phyloP scores from a whole-genome alignment of 2,329 filamentous ascomycete genomes.

The Cytospora piceae region DNA sequence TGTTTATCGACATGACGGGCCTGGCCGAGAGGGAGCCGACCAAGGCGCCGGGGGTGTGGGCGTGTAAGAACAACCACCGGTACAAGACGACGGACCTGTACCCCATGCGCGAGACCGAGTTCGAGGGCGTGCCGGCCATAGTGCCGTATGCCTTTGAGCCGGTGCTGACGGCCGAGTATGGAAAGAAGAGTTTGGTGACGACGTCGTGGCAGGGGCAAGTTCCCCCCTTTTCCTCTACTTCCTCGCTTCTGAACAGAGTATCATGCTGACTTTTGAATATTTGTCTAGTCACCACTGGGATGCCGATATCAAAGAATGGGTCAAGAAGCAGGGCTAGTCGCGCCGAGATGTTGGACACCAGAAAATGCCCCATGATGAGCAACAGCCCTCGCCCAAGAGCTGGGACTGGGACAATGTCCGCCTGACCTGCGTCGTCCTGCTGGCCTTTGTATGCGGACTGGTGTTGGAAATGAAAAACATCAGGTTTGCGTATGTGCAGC shows the following conservation, averaged over 20 bases:
- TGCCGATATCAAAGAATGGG: constrained; percentile 61
- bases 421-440: neutral
- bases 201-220: constrained; percentile 67
- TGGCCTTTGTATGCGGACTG: constrained; percentile 1
- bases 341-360: neutral
- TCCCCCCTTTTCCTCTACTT: constrained; percentile 15
- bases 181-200: constrained; percentile 59
- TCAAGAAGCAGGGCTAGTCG: constrained; percentile 42
- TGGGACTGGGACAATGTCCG: neutral
- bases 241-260: constrained; percentile 1
- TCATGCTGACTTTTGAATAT: constrained; percentile 29
- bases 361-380: neutral
- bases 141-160: constrained; percentile 72
- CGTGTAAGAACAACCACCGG: constrained; percentile 78
- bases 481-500: neutral
- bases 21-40: constrained; percentile 68
- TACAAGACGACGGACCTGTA: constrained; percentile 75
- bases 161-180: constrained; percentile 69
- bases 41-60: constrained; percentile 66
- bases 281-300: constrained; percentile 63
- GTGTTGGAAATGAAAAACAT: neutral
- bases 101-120: constrained; percentile 73
- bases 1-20: constrained; percentile 84
- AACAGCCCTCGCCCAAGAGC: neutral
- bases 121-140: constrained; percentile 72